Evolutionary conservation across 83 land plant species (phyloP), one percentile per base, ranked within the genome.

Genomic region (Isoetes engelmannii): DNA sequence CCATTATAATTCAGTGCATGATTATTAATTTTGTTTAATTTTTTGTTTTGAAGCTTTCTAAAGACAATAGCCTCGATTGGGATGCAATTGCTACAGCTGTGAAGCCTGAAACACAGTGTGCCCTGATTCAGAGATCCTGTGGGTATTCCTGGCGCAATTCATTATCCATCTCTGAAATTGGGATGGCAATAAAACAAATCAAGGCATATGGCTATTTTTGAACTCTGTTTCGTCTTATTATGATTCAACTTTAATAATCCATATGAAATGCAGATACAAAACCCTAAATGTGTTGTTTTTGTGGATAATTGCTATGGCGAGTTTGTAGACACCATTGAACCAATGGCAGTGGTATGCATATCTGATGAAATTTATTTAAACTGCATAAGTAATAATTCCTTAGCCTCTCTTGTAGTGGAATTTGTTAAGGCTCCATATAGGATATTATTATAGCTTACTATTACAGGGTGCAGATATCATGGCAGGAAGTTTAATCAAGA

Each of bases 291-390:
- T 75, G 80, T 87, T 76, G 87, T 92, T 73, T 80, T 92, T 78
- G 98, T 92, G 64, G 98, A 92, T 71, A 89, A 92, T 70, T 92
- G 98, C 84, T 92, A 92, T 83, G 98, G 98, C 66, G 98, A 92
- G 80, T 92, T 92, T 77, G 92, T 85, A 44, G 95, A 92, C 51
- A 77, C 55, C 59, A 69, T 61, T 46, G 95, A 92, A 69, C 98
- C 98, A 67, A 87, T 95, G n/a, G 85, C 87, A 76, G 98, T 92
- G 89, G 97, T 92, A 70, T 43, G 88, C 45, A 49, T 53, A 77
- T 9, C 61, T 68, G 49, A 37, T 68, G 20, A 44, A n/a, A 49
- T 48, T 45, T 4, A 10, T 18, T 4, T 5, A 55, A 19, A 62
- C 4, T 69, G 72, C 17, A 45, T 45, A 9, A 67, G 56, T 53